A percentile compares a stretch with the other conserved stretches of the same genome.
phyloP scores from a whole-genome alignment of 1,284 basidiomycete species.

The Phylloboletellus chloephorus region DNA sequence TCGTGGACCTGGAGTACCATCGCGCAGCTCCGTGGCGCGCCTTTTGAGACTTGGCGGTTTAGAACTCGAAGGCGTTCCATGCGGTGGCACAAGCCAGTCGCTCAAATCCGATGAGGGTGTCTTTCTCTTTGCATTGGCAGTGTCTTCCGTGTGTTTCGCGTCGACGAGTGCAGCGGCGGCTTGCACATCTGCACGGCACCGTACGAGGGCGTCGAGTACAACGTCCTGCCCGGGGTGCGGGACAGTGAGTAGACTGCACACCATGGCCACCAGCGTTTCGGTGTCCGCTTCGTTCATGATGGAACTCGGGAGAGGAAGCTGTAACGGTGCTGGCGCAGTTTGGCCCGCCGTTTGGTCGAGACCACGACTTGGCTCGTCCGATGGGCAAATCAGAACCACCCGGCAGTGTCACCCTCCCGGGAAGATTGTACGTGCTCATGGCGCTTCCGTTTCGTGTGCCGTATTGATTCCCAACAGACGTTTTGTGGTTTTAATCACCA shows the following conservation, averaged over 20 bases:
- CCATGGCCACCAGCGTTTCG: slow-evolving; percentile 61
- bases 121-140: slow-evolving; percentile 33
- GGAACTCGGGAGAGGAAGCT: neutral
- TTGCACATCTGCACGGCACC: slow-evolving; percentile 55
- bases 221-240: slow-evolving; percentile 33
- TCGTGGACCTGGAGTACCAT: neutral
- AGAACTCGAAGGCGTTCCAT: slow-evolving; percentile 18
- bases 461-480: slow-evolving; percentile 9
- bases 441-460: neutral
- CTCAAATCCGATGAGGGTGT: slow-evolving; percentile 44
- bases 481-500: slow-evolving; percentile 10
- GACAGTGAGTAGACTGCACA: slow-evolving; percentile 52
- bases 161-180: slow-evolving; percentile 47
- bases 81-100: slow-evolving; percentile 45
- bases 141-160: slow-evolving; percentile 13
- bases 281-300: slow-evolving; percentile 46
- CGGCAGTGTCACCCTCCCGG: neutral
- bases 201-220: slow-evolving; percentile 59
- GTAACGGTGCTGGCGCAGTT: neutral
- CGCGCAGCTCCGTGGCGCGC: slow-evolving; percentile 6
- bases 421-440: slow-evolving; percentile 17
- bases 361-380: neutral
- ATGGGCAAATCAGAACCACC: slow-evolving; percentile 13
- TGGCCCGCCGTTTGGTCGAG: neutral
- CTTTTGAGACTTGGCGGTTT: slow-evolving; percentile 25